A percentile compares a stretch with the other conserved stretches of the same genome.
phyloP scores from a whole-genome alignment of 495 filamentous ascomycete species.

The Collariella sp. region DNA sequence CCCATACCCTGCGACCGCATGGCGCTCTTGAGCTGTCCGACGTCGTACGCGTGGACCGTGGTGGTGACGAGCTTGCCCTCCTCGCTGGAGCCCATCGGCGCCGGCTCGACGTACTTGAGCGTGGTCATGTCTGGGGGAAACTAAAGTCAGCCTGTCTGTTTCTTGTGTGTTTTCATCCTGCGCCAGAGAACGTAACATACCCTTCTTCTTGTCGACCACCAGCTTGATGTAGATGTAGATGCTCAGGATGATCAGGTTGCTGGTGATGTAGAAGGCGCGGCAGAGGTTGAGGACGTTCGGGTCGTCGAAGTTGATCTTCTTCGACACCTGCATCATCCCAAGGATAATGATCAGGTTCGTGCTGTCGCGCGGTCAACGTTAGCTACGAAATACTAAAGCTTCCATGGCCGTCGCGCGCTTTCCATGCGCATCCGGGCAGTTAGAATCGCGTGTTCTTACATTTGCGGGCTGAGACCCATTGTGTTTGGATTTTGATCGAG shows the following conservation, averaged over 20 bases:
- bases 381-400: slow-evolving; percentile 6
- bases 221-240: slow-evolving; percentile 76
- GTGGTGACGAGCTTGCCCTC: slow-evolving; percentile 93
- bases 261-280: slow-evolving; percentile 73
- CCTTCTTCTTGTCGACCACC: slow-evolving; percentile 89
- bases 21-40: slow-evolving; percentile 68
- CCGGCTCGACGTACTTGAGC: slow-evolving; percentile 94
- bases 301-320: slow-evolving; percentile 92
- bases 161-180: background rate
- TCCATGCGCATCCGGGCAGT: background rate
- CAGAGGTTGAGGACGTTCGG: slow-evolving; percentile 75
- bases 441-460: slow-evolving; percentile 31
- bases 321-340: slow-evolving; percentile 95
- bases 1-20: slow-evolving; percentile 90
- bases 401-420: slow-evolving; percentile 11
- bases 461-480: slow-evolving; percentile 46
- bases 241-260: slow-evolving; percentile 77
- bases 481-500: slow-evolving; percentile 16
- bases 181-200: slow-evolving; percentile 44
- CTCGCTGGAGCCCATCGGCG: slow-evolving; percentile 82
- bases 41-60: slow-evolving; percentile 88
- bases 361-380: too few relatives aligned
- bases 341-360: slow-evolving; percentile 92
- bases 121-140: slow-evolving; percentile 76
- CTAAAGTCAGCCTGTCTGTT: slow-evolving; percentile 9